phyloP scores from a whole-genome alignment of 2,329 filamentous ascomycete species.

The Pyricularia grisea region DNA sequence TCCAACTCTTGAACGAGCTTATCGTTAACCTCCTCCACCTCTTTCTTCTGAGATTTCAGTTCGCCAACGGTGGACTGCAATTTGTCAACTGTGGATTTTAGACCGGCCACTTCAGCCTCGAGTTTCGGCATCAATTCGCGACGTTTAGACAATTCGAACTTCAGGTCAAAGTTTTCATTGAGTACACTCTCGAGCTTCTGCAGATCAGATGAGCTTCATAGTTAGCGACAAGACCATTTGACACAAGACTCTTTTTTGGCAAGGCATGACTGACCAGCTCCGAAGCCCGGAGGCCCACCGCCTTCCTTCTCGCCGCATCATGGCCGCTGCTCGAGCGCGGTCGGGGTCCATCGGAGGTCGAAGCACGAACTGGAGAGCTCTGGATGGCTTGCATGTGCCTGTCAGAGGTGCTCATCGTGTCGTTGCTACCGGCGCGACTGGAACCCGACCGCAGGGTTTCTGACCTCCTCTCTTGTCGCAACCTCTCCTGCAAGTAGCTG shows the following conservation, averaged over 20 bases:
- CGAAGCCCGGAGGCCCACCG: conserved; percentile 57
- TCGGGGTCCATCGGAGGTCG: conserved; percentile 23
- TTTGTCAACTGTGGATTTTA: conserved; percentile 39
- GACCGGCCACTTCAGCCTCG: conserved; percentile 44
- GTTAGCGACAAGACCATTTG: conserved; percentile 1
- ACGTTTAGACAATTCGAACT: conserved; percentile 62
- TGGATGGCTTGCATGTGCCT: conserved; percentile 25
- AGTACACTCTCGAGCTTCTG: conserved; percentile 44
- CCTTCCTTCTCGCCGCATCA: conserved; percentile 36
- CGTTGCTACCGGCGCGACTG: conserved; percentile 23
- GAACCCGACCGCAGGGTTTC: conserved; percentile 34
- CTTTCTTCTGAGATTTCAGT: conserved; percentile 48
- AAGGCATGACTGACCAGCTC: conserved; percentile 41
- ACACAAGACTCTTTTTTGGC: neutral
- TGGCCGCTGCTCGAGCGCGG: conserved; percentile 32
- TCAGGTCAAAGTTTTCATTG: conserved; percentile 71
- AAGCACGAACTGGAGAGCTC: conserved; percentile 28
- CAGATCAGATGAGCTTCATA: conserved; percentile 30
- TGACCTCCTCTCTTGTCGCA: conserved; percentile 39
- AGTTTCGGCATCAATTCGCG: conserved; percentile 53
- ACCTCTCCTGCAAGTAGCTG: conserved; percentile 43
- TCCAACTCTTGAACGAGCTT: conserved; percentile 51
- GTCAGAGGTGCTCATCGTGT: conserved; percentile 25
- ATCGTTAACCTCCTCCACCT: conserved; percentile 48
- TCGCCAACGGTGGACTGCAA: conserved; percentile 5